Base-by-base conservation (phyloP, 2,329 filamentous ascomycete genomes). In the Purpureocillium lavendulum region DNA sequence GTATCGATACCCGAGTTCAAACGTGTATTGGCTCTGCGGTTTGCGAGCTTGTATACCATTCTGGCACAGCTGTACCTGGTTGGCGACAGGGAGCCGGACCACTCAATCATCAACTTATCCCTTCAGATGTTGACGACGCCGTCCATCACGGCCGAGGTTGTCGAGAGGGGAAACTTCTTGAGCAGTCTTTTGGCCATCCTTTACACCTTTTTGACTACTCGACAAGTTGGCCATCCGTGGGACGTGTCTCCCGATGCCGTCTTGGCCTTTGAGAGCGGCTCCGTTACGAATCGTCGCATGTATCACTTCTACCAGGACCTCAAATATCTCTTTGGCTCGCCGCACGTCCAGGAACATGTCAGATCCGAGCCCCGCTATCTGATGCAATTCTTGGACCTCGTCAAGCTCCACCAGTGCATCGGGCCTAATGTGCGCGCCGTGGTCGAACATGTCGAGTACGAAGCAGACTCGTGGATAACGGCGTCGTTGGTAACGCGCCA, bases 291-390 rank as follows among this genome's bases (percentile, higher is more conserved):
- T 58, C 75, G 92, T 35, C 80, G 92, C 28, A 88, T 98, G 73
- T 96, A 96, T 55, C 92, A 97, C 60, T 98, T 98, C 67, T 98
- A 97, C 64, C 75, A 89, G 43, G 92, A 98, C 58, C 71, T 97
- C 49, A 87, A 88, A 52, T 95, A 92, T 61, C 77, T 98, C 1
- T 86, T 97, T 46, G 80, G 84, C 32, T 94, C 89, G 1, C 79
- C 86, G 24, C 86, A 94, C 57, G 88, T 97, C 3, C 88, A 95
- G 57, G 80, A 87, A 49, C 80, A 83, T 39, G 76, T 97, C 45
- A 80, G 92, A 30, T 80, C 73, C 3, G 88, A 97, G 58, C 80
- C 84, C 39, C 78, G 88, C 42, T 98, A 98, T 54, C 73, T 96
- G 40, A 71, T 94, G 58, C 94, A 98, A 55, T 98, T 97, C 61